phyloP scores from a whole-genome alignment of 768 basidiomycete species.

The Lactifluus volemus region DNA sequence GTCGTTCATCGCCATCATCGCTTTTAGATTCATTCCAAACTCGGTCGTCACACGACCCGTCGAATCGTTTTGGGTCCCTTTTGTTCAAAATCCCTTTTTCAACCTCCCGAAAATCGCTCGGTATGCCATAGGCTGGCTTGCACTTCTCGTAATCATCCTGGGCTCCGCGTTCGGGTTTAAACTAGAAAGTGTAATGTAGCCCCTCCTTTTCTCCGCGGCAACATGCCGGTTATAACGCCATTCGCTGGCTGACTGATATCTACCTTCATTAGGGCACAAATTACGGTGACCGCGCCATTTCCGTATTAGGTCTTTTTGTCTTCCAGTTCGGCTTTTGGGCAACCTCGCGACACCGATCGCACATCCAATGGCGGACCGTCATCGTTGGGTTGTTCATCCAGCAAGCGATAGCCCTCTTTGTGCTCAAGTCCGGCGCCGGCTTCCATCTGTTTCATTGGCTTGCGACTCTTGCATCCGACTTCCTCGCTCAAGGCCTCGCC shows the following conservation, averaged over 20 bases:
- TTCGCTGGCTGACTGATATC: neutral
- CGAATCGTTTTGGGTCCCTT: conserved; percentile 56
- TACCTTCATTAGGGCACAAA: conserved; percentile 35
- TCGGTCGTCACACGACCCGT: conserved; percentile 64
- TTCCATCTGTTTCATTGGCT: conserved; percentile 81
- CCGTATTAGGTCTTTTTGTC: conserved; percentile 66
- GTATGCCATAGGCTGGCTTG: conserved; percentile 64
- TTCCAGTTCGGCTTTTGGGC: conserved; percentile 74
- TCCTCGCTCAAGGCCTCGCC: conserved; percentile 54
- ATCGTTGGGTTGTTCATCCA: conserved; percentile 81
- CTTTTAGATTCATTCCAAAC: conserved; percentile 78
- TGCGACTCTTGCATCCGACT: conserved; percentile 71
- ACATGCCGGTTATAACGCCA: too few relatives aligned
- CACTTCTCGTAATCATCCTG: conserved; percentile 67
- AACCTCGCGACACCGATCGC: conserved; percentile 51
- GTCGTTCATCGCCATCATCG: conserved; percentile 72
- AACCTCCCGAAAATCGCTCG: conserved; percentile 43
- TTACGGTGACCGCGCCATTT: conserved; percentile 78
- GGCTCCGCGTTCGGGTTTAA: conserved; percentile 83
- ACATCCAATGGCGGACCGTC: conserved; percentile 80
- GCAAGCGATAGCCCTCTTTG: conserved; percentile 81
- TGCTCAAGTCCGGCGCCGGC: conserved; percentile 77
- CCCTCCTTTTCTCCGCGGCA: too few relatives aligned
- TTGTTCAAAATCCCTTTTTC: conserved; percentile 62
- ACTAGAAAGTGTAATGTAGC: conserved; percentile 37